Conservation (phyloP, 495 filamentous ascomycete genomes). For the Xylaria bambusicola region DNA sequence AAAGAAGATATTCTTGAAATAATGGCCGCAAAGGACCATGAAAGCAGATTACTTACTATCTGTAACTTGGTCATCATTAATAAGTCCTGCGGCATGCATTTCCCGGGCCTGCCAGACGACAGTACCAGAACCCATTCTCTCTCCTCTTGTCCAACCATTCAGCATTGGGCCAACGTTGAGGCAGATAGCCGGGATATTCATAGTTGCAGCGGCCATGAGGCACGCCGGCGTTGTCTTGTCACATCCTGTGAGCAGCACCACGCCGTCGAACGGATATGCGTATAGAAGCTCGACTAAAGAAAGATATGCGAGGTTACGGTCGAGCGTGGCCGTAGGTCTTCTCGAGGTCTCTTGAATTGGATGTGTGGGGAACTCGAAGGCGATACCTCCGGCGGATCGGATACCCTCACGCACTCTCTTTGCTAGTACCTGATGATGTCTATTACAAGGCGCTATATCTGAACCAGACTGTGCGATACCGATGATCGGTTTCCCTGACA, state of each 20-base stretch:
- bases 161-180: constrained; percentile 60
- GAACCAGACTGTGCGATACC: constrained; percentile 60
- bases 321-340: constrained; percentile 54
- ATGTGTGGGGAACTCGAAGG: constrained; percentile 59
- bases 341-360: constrained; percentile 57
- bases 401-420: constrained; percentile 59
- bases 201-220: constrained; percentile 60
- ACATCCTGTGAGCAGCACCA: constrained; percentile 59
- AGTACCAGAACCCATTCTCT: constrained; percentile 48
- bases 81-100: constrained; percentile 54
- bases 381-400: constrained; percentile 54
- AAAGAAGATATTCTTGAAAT: too few relatives aligned
- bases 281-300: constrained; percentile 54
- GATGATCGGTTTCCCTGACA: constrained; percentile 58
- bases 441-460: constrained; percentile 57
- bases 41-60: constrained; percentile 34
- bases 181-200: constrained; percentile 59
- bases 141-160: constrained; percentile 50
- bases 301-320: constrained; percentile 57
- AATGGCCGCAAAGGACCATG: too few relatives aligned
- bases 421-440: constrained; percentile 53
- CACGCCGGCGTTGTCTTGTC: constrained; percentile 60
- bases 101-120: constrained; percentile 57
- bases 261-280: constrained; percentile 56
- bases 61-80: constrained; percentile 49